These are phyloP conservation scores for Gynochthodes officinalis DNA, from an alignment of 257 asterid genomes.

Conservation along the genomic window DNA sequence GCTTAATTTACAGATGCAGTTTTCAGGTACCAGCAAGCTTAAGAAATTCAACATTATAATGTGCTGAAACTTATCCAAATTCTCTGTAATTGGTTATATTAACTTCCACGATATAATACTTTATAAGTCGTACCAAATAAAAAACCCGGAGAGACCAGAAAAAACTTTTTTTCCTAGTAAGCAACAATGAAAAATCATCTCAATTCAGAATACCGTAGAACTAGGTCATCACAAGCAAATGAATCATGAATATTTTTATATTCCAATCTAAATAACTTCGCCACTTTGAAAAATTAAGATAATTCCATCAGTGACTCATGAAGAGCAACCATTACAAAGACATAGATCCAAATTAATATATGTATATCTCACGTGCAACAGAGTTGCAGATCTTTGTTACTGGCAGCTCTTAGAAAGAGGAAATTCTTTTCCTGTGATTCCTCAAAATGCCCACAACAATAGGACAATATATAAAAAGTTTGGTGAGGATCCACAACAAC, in stretches of 20 bases:
- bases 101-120: no score
- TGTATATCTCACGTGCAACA: not conserved
- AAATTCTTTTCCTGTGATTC: no score
- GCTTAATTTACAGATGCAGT: not conserved
- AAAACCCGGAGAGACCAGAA: no score
- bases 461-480: not conserved
- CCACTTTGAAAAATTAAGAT: not conserved
- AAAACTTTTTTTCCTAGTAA: no score
- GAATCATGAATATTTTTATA: not conserved
- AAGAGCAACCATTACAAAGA: no score
- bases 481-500: constrained; percentile 18
- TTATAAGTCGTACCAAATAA: no score
- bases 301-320: not conserved
- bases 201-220: no score
- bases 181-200: not conserved
- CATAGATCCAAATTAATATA: not conserved
- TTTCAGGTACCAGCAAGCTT: not conserved
- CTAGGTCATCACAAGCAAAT: no score
- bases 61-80: not conserved
- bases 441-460: not conserved
- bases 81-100: not conserved
- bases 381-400: not conserved
- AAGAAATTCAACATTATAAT: not conserved
- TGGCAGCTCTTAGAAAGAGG: not conserved
- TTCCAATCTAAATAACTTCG: not conserved